A percentile compares a stretch with the other conserved stretches of the same genome.
Evolutionary conservation across 108 stramenopile genomes (phyloP).

Genomic region (Parietichytrium sp.): DNA sequence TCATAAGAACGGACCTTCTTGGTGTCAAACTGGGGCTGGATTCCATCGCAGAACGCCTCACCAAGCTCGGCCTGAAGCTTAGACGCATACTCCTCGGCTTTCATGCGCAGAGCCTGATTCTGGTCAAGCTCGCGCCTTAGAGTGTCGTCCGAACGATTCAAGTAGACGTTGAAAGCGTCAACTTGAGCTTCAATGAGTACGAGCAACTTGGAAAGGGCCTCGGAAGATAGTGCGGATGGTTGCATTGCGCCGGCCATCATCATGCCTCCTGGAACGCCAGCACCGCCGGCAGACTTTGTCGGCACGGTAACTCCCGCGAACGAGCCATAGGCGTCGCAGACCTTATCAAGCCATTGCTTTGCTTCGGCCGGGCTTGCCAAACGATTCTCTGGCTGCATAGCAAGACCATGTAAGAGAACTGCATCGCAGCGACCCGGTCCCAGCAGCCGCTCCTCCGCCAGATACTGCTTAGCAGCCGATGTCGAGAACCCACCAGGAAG

Average conservation of each 20-base stretch:
- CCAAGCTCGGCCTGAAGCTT: neutral
- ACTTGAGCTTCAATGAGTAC: neutral
- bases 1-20: neutral
- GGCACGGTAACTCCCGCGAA: slow-evolving; percentile 25
- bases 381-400: slow-evolving; percentile 7
- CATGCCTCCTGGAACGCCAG: slow-evolving; percentile 28
- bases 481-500: slow-evolving; percentile 5
- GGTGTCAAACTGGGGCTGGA: slow-evolving; percentile 30
- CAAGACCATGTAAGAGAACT: neutral
- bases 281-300: neutral
- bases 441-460: neutral
- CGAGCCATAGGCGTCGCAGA: neutral
- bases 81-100: neutral
- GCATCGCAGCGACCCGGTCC: neutral
- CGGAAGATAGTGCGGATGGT: neutral
- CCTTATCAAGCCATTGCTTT: slow-evolving; percentile 4
- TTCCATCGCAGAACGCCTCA: neutral
- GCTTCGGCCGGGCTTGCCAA: neutral
- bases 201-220: neutral
- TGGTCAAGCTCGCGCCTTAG: neutral
- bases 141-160: neutral
- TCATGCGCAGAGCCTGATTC: neutral
- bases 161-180: neutral
- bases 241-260: neutral
- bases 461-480: neutral